A percentile compares a stretch with the other conserved stretches of the same genome.
Evolutionary conservation across 139 green algal species (phyloP).

Genomic region (Desmodesmus armatus): DNA sequence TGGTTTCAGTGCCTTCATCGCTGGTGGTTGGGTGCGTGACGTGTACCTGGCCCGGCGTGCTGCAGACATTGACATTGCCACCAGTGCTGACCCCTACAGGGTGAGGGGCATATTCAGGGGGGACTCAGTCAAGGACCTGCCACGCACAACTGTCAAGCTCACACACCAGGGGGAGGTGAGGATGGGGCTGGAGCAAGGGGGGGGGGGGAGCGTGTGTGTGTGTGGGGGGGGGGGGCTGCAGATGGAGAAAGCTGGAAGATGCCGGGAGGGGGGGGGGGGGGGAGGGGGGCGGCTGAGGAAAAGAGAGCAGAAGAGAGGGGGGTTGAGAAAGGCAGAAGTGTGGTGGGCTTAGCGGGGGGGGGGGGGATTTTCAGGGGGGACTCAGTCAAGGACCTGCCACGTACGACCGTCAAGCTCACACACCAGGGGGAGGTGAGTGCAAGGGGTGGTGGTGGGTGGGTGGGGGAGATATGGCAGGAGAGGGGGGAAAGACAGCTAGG

Average conservation of each 20-base stretch:
- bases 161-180: slow-evolving; percentile 27
- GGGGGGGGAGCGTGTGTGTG: no score
- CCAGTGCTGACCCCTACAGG: slow-evolving; percentile 47
- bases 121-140: slow-evolving; percentile 14
- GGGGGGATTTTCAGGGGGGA: not conserved
- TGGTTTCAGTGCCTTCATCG: slow-evolving; percentile 58
- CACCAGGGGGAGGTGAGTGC: slow-evolving; percentile 38
- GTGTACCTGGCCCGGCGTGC: slow-evolving; percentile 84
- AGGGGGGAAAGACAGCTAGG: no score
- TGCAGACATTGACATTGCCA: slow-evolving; percentile 96
- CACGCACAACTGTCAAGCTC: slow-evolving; percentile 45
- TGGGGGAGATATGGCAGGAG: no score
- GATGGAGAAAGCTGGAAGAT: no score
- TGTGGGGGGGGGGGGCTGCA: no score
- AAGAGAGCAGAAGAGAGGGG: no score
- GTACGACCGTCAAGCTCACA: slow-evolving; percentile 36
- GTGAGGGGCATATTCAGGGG: slow-evolving; percentile 20
- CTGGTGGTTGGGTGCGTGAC: slow-evolving; percentile 97
- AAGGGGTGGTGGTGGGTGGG: no score
- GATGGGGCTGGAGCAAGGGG: no score
- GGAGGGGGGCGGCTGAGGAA: no score
- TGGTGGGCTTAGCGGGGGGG: no score
- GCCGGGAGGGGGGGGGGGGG: no score
- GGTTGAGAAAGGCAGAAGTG: no score
- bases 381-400: slow-evolving; percentile 31